A percentile compares a stretch with the other conserved stretches of the same genome.
Evolutionary conservation across 192 early-diverging fungal genomes (phyloP).

Genomic region (Gamsiella multidivaricata): DNA sequence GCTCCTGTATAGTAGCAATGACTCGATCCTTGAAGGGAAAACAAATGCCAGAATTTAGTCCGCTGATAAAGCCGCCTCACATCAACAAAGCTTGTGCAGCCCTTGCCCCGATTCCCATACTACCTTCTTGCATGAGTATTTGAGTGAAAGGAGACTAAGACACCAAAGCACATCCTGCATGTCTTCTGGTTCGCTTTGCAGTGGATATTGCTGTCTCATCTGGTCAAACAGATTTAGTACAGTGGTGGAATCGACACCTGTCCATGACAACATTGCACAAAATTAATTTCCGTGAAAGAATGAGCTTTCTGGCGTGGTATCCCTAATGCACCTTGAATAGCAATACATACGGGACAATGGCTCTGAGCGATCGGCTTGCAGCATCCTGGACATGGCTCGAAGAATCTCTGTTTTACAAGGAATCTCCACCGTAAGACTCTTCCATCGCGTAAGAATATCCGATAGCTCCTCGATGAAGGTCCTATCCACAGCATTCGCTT

Average conservation of each 20-base stretch:
- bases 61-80: too few relatives aligned
- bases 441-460: conserved; percentile 27
- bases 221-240: conserved; percentile 32
- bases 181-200: conserved; percentile 38
- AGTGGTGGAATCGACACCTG: conserved; percentile 20
- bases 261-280: background rate
- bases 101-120: background rate
- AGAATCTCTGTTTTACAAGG: conserved; percentile 36
- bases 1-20: background rate
- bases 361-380: conserved; percentile 11
- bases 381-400: conserved; percentile 28
- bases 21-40: conserved; percentile 23
- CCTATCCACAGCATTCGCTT: conserved; percentile 10
- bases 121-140: conserved; percentile 49
- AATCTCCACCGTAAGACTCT: conserved; percentile 26
- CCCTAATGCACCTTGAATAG: background rate
- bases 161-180: conserved; percentile 42
- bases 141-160: conserved; percentile 30
- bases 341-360: conserved; percentile 24
- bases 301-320: background rate
- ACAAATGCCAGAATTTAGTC: background rate
- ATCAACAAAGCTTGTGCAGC: too few relatives aligned
- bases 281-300: background rate
- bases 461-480: conserved; percentile 30
- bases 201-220: conserved; percentile 28